phyloP scores from a whole-genome alignment of 371 early-diverging fungal species.

The Blakeslea trispora region DNA sequence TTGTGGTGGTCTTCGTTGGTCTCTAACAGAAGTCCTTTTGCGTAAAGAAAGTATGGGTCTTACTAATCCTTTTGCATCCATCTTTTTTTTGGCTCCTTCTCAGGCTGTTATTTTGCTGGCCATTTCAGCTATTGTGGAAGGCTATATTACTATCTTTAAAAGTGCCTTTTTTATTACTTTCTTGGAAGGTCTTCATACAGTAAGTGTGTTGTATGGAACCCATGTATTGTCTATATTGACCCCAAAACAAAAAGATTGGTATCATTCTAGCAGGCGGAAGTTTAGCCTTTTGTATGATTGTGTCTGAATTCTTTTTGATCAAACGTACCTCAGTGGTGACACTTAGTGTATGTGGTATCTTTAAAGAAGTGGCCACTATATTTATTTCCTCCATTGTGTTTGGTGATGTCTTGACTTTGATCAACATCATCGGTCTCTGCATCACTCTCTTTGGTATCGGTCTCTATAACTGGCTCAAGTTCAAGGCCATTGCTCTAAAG shows the following conservation, averaged over 20 bases:
- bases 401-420: constrained; percentile 69
- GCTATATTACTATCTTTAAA: constrained; percentile 56
- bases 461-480: constrained; percentile 61
- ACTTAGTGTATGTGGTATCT: constrained; percentile 89
- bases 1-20: constrained; percentile 84
- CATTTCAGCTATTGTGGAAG: constrained; percentile 67
- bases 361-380: constrained; percentile 83
- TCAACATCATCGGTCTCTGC: constrained; percentile 71
- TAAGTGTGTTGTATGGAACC: no score
- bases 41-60: constrained; percentile 72
- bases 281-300: constrained; percentile 87
- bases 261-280: constrained; percentile 68
- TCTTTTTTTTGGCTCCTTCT: constrained; percentile 74
- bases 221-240: no score
- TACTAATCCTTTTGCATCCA: constrained; percentile 83
- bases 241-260: no score
- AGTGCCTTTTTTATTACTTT: constrained; percentile 51
- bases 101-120: constrained; percentile 67
- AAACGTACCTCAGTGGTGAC: constrained; percentile 87
- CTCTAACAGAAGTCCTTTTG: constrained; percentile 86
- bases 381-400: constrained; percentile 65
- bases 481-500: constrained; percentile 24
- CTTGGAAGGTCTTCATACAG: constrained; percentile 40
- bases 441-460: constrained; percentile 76
- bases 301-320: constrained; percentile 86